Base-by-base conservation (phyloP, 2,329 filamentous ascomycete genomes). In the Fusarium fracticaudum region DNA sequence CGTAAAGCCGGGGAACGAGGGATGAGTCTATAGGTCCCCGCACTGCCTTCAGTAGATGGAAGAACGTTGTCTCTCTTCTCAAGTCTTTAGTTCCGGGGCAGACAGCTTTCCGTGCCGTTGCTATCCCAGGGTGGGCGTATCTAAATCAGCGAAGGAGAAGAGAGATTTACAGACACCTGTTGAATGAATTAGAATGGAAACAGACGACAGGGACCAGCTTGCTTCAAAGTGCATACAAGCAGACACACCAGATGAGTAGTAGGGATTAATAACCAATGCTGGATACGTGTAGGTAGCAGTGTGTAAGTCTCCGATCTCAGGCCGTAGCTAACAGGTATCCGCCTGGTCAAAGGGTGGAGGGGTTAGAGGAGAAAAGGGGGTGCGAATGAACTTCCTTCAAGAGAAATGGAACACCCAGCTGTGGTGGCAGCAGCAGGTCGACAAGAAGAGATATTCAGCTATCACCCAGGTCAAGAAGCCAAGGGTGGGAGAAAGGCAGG, bases 11-110 rank as follows among this genome's bases (percentile, higher is more conserved):
- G 72, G 74, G 69, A 69, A 73, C 62, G 67, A 75, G 67, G 68
- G 64, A 76, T 60, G 67, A 62, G 68, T 64, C 61, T 65, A 72
- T 45, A 67, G 60, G 68, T 65, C 77, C 77, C 77, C 77, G 75
- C 77, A 77, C 66, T 71, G 33, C 67, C 55, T 61, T 60, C 41
- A 61, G 41, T 50, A 61, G 59, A 69, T 62, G 43, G 70, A 69
- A 60, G 51, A 67, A 69, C 53, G 77, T 79, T 78, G 73, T 78
- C 77, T 78, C 77, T 78, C 77, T 71, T 78, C 77, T 69, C 71
- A 64, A 60, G 57, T 51, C 37, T 70, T 74, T 71, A 67, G 73
- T 69, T 75, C 60, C 72, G 71, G 69, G 60, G 66, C 57, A 75
- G 65, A 70, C 55, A 73, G 73, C 67, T 74, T 70, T 53, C 68